Evolutionary conservation across 768 basidiomycete species (phyloP).

Genomic region (Suillus variegatus): DNA sequence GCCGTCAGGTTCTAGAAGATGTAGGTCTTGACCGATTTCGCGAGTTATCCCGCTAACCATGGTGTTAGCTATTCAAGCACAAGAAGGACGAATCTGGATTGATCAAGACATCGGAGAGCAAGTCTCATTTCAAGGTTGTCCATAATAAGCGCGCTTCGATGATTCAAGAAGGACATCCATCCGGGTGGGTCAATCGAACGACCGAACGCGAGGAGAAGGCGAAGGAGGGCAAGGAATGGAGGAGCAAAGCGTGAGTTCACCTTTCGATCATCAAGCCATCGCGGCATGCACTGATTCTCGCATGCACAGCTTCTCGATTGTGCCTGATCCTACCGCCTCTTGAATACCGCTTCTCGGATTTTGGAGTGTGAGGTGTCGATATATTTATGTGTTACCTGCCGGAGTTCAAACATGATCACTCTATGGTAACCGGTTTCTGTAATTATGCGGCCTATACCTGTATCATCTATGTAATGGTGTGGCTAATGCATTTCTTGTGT

Average conservation of each 20-base stretch:
- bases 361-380: background rate
- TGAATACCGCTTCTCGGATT: background rate
- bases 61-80: slow-evolving; percentile 54
- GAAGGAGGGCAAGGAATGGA: slow-evolving; percentile 49
- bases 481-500: background rate
- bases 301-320: background rate
- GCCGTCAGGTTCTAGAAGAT: slow-evolving; percentile 59
- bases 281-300: background rate
- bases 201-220: slow-evolving; percentile 44
- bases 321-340: background rate
- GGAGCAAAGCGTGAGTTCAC: slow-evolving; percentile 46
- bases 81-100: slow-evolving; percentile 52
- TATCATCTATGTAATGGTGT: background rate
- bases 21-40: slow-evolving; percentile 34
- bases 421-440: background rate
- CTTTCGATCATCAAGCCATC: background rate
- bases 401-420: background rate
- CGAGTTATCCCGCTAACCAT: background rate
- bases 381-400: background rate
- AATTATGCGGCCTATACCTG: background rate
- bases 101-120: slow-evolving; percentile 39
- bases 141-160: slow-evolving; percentile 69
- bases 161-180: slow-evolving; percentile 62
- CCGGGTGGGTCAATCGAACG: slow-evolving; percentile 71
- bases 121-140: slow-evolving; percentile 82